Percentiles rank a stretch among this genome's conserved stretches.
These are phyloP conservation scores for Cucurbita moschata DNA, from an alignment of 306 rosid genomes.

Conservation along the genomic window DNA sequence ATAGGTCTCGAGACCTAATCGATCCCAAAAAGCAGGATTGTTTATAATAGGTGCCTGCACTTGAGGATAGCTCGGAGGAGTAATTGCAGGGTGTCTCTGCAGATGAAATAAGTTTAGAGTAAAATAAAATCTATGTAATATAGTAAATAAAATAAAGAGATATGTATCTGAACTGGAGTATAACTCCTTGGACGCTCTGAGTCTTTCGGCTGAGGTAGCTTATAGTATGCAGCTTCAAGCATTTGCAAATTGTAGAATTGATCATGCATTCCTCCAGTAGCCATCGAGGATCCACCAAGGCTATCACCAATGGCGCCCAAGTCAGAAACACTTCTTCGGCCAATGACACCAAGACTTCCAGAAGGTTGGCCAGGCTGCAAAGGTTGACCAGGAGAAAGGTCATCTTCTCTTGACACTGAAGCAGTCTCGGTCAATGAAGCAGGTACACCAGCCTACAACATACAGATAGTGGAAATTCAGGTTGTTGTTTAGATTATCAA, in stretches of 20 bases:
- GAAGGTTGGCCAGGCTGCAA: conserved; percentile 63
- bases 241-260: conserved; percentile 61
- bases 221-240: conserved; percentile 75
- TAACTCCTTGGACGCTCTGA: conserved; percentile 83
- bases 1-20: conserved; percentile 48
- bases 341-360: conserved; percentile 81
- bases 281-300: conserved; percentile 39
- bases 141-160: conserved; percentile 1
- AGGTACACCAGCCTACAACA: conserved; percentile 58
- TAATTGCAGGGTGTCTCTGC: conserved; percentile 66
- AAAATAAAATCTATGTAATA: not conserved
- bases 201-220: conserved; percentile 79
- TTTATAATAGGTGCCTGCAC: conserved; percentile 81
- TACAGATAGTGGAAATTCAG: conserved; percentile 5
- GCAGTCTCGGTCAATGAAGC: conserved; percentile 54
- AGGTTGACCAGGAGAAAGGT: conserved; percentile 85
- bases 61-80: conserved; percentile 88
- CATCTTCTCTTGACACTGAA: conserved; percentile 58
- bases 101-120: conserved; percentile 11
- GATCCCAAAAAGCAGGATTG: conserved; percentile 95
- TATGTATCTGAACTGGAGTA: conserved; percentile 48
- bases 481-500: not conserved
- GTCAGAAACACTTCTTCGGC: conserved; percentile 84
- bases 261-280: conserved; percentile 61
- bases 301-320: conserved; percentile 84